Evolutionary conservation across 768 basidiomycete genomes (phyloP), one percentile per base, ranked within the genome.

Genomic region (Lentinula guzmanii): DNA sequence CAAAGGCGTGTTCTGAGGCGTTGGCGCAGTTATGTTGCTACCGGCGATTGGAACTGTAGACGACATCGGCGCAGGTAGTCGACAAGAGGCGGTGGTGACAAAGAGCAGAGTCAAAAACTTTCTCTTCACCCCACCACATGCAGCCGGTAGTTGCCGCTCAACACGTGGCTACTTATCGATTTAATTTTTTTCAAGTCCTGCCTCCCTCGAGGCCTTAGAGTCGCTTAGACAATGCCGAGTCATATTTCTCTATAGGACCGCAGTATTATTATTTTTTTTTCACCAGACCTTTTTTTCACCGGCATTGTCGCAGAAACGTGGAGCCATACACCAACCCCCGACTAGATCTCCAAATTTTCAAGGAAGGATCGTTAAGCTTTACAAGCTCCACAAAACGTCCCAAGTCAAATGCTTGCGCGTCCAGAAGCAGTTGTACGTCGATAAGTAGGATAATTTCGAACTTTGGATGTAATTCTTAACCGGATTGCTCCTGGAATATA

Each of bases 1-100:
- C 63, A 93, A 76, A 10, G 94, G 95, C 3, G 95, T 96, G 76
- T 97, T 96, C 78, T 92, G 90, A 24, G 94, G 94, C 15, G 94
- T 97, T 7, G 94, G 93, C n/a, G 94, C 93, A 3, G 89, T 87
- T 28, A 87, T 76, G 74, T 84, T 84, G 60, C 75, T 71, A 48
- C 76, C 74, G 33, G 78, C 74, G 72, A 91, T 90, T 68, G 86
- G 83, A 58, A 91, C 73, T 70, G 79, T 86, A 70, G 82, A 82
- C 52, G 87, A 87, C 90, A 91, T 91, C 45, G 53, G 64, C 8
- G 46, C 6, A 48, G 18, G 21, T 18, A 48, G n/a, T 43, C 46
- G 46, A 48, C 16, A 43, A 28, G 28, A 21, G 3, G 21, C 21
- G 46, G 21, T 48, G 46, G 46, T 48, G 46, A 18, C 46, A 48